Base-by-base conservation (phyloP, 2,329 filamentous ascomycete species). In the Stylonectria norvegica region DNA sequence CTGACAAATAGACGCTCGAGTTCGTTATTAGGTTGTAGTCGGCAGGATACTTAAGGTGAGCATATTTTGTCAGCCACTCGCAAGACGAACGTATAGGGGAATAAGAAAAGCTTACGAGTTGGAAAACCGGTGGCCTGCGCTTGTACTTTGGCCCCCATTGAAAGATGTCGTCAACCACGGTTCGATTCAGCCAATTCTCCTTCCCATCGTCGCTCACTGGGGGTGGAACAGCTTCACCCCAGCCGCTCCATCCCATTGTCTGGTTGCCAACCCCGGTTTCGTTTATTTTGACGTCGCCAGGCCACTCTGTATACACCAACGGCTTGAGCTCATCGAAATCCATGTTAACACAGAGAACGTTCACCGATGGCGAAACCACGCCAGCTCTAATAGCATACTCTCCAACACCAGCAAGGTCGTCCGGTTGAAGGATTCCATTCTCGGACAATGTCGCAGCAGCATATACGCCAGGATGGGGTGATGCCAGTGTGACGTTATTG, bases 401-500 rank as follows among this genome's bases (percentile, higher is more conserved):
- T 9, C 85, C 86, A 7, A 86, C 71, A 0, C 84, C 85, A 1
- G 67, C 72, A 9, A 81, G 66, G 15, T 81, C 77, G 5, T 72
- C 69, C 0, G 87, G 86, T 52, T 91, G 86, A 7, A 86, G 62
- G 20, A 93, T 86, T 0, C 65, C 60, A 53, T 91, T 91, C 7
- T 64, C 59, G 0, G 70, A 63, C 49, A 83, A 69, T 7, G 69
- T 75, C 0, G 83, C 81, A 1, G 86, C 86, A 10, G 69, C 63
- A 22, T 85, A 79, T 0, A 93, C 72, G 0, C 83, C 68, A 4
- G 81, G 71, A 52, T 93, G 87, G 0, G 87, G 87, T 75, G 90
- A 83, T 0, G 85, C 85, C 49, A 90, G 71, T 0, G 83, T 86
- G 18, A 89, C 78, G 48, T 90, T 89, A 58, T 89, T 86, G 53